Conservation (phyloP, 192 early-diverging fungal species). For the Coemansia sp. region DNA sequence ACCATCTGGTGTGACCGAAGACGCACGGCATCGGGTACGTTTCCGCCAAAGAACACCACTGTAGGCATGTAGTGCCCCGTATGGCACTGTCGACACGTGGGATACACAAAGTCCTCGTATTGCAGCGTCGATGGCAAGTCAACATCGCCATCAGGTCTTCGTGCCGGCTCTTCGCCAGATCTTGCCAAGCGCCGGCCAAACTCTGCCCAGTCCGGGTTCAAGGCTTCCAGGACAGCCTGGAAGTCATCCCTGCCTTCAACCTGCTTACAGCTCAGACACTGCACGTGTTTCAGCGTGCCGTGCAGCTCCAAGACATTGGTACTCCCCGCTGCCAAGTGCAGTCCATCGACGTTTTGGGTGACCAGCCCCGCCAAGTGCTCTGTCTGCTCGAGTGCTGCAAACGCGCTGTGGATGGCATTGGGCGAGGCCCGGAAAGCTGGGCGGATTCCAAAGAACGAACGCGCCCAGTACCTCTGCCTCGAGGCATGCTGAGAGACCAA, state of each 20-base stretch:
- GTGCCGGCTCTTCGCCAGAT: conserved; percentile 50
- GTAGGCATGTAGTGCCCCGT: conserved; percentile 71
- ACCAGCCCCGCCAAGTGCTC: conserved; percentile 64
- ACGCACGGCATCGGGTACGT: conserved; percentile 63
- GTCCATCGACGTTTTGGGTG: conserved; percentile 93
- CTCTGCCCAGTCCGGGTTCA: conserved; percentile 72
- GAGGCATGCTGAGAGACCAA: conserved; percentile 61
- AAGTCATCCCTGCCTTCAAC: conserved; percentile 60
- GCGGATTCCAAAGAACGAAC: conserved; percentile 83
- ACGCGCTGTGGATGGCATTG: conserved; percentile 71
- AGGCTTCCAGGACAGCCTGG: conserved; percentile 62
- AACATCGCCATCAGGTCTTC: conserved; percentile 86
- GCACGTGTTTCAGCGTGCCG: conserved; percentile 74
- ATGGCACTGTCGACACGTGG: conserved; percentile 68
- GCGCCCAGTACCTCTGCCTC: conserved; percentile 91
- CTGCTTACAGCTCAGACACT: conserved; percentile 73
- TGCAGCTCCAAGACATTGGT: conserved; percentile 80
- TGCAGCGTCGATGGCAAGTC: conserved; percentile 61
- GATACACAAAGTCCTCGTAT: conserved; percentile 74
- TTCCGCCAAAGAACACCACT: conserved; percentile 93
- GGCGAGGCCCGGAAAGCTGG: conserved; percentile 69
- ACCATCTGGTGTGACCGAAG: conserved; percentile 63
- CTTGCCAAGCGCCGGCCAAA: conserved; percentile 49
- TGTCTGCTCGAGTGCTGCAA: conserved; percentile 57
- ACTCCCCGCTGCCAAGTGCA: conserved; percentile 69